A percentile compares a stretch with the other conserved stretches of the same genome.
These are phyloP conservation scores for Arthroderma uncinatum DNA, from an alignment of 2,329 filamentous ascomycete genomes.

Conservation along the genomic window DNA sequence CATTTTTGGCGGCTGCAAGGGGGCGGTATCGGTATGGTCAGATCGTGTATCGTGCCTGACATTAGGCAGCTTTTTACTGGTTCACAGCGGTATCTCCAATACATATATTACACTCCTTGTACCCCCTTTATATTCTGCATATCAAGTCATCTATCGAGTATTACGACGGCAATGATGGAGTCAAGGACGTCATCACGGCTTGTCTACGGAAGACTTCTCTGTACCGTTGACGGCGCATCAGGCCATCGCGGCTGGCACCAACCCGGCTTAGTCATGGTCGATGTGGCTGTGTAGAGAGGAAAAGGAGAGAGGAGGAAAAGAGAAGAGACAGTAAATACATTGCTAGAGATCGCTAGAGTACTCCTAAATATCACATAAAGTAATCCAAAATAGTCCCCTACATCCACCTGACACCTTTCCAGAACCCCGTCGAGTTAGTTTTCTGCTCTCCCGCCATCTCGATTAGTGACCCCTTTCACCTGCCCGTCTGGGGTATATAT, in stretches of 20 bases:
- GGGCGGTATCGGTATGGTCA: slow-evolving; percentile 2
- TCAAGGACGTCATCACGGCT: no score
- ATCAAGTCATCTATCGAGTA: no score
- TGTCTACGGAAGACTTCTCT: neutral
- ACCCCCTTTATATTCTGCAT: no score
- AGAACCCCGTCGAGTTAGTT: neutral
- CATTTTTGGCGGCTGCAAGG: neutral
- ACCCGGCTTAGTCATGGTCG: neutral
- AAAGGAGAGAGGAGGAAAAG: neutral
- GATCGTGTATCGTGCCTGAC: neutral
- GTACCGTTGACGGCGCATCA: neutral
- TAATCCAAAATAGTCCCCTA: neutral
- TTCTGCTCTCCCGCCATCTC: neutral
- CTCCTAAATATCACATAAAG: neutral
- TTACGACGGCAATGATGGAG: no score
- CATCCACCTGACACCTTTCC: neutral
- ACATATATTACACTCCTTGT: neutral
- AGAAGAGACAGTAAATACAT: neutral
- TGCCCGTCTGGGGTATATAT: neutral
- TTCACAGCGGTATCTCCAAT: neutral
- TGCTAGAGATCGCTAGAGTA: neutral
- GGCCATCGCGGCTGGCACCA: neutral
- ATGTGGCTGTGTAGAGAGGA: neutral
- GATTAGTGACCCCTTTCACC: neutral
- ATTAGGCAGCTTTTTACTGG: neutral